Evolutionary conservation across 352 stramenopile genomes (phyloP), one percentile per base, ranked within the genome.

Genomic region (Globisporangium paroecandrum): DNA sequence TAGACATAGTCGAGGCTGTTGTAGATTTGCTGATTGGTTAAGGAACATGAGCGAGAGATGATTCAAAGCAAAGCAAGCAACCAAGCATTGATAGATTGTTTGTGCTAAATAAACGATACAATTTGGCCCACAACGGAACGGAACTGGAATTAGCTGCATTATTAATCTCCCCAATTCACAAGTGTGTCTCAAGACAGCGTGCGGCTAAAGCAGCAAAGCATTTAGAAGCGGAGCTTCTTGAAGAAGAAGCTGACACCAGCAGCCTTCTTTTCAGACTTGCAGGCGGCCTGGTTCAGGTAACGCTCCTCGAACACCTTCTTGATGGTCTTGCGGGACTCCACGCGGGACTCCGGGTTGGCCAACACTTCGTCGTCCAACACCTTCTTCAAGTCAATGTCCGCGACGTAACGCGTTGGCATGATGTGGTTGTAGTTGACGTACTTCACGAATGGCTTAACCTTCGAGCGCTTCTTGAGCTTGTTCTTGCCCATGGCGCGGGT

Each of bases 341-440:
- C 77, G 66, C 89, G 84, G 69, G 77, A 85, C 74, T 95, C 87
- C 58, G 83, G 83, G 74, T 93, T 91, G 61, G 77, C 82, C 55
- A 97, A 71, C 65, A 95, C 89, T 71, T 95, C 89, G 64, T 94
- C 89, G 77, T 97, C 90, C 22, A 97, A 89, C 65, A 99, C 89
- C 88, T 99, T 99, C 93, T 99, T 99, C 69, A 99, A 83, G 85
- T 99, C 97, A 75, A 99, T 97, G 89, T 99, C 98, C 36, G 98
- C 97, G 55, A 98, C 87, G 83, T 99, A 99, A 78, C 98, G 96
- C 62, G 97, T 99, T 67, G 98, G 98, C 95, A 99, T 99, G 75
- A 99, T 92, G 87, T 99, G 98, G 89, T 98, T 98, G 81, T 98
- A 98, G 91, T 99, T 99, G 72, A 99, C 89, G 86, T 98, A 98